phyloP scores from a whole-genome alignment of 2,329 filamentous ascomycete genomes.

The Colletotrichum cereale region DNA sequence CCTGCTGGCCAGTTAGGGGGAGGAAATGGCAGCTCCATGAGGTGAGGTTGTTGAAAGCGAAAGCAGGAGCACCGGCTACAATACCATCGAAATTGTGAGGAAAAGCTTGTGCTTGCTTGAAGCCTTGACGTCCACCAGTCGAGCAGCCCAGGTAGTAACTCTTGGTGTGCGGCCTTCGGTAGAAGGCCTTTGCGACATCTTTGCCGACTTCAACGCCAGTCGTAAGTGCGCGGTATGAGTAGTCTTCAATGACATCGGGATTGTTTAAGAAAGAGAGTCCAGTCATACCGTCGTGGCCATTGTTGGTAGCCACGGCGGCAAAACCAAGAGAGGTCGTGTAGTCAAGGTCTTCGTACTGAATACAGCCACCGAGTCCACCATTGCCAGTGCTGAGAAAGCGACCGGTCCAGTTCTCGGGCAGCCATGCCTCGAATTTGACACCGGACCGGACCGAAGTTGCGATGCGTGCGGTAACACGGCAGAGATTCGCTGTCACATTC shows the following conservation, averaged over 20 bases:
- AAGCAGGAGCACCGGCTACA: conserved; percentile 60
- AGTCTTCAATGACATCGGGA: conserved; percentile 50
- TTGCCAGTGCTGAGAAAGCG: conserved; percentile 62
- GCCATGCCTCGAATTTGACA: conserved; percentile 59
- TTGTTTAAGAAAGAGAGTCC: conserved; percentile 49
- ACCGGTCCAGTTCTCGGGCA: conserved; percentile 58
- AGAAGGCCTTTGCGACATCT: conserved; percentile 57
- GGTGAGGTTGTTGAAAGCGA: conserved; percentile 56
- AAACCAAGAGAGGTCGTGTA: conserved; percentile 58
- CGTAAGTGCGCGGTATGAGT: conserved; percentile 45
- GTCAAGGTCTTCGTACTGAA: conserved; percentile 57
- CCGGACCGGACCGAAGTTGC: conserved; percentile 56
- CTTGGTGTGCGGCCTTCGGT: conserved; percentile 52
- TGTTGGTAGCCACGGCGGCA: conserved; percentile 60
- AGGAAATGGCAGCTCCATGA: conserved; percentile 59
- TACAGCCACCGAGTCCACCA: conserved; percentile 60
- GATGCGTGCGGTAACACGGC: conserved; percentile 46
- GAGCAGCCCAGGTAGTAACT: conserved; percentile 67
- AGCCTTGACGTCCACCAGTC: conserved; percentile 66
- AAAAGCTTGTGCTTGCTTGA: conserved; percentile 58
- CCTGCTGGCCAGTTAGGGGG: conserved; percentile 56
- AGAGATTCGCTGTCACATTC: conserved; percentile 43
- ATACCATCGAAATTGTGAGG: conserved; percentile 66
- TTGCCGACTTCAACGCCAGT: conserved; percentile 57
- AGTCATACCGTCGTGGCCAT: conserved; percentile 59